Percentiles rank a stretch among this genome's conserved stretches.
Conservation (phyloP, 2,329 filamentous ascomycete genomes). For the Sporothrix phasma region DNA sequence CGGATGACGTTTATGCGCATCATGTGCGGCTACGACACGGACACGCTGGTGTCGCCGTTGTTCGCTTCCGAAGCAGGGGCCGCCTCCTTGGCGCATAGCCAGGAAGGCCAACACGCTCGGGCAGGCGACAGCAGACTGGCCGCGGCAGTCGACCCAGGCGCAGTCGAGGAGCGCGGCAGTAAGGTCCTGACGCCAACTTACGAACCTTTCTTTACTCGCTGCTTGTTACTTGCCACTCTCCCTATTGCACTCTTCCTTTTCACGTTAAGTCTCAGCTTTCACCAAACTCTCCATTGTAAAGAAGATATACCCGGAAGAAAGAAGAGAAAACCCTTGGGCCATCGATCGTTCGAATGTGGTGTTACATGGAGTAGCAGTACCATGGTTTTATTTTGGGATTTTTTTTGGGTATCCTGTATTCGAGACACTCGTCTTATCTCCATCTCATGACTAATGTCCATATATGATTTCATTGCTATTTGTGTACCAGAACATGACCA, state of each 20-base stretch:
- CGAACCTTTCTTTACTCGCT: too few species aligned
- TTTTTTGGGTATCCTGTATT: too few species aligned
- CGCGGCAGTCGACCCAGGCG: background rate
- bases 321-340: background rate
- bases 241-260: background rate
- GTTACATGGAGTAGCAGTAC: background rate
- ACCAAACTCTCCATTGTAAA: too few species aligned
- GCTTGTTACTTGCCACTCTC: background rate
- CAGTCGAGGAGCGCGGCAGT: background rate
- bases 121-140: background rate
- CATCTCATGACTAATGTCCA: background rate
- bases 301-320: background rate
- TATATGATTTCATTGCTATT: background rate
- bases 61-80: background rate
- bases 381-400: background rate
- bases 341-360: background rate
- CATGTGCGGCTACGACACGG: conserved; percentile 42
- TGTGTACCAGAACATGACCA: background rate
- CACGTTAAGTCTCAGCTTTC: background rate
- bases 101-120: background rate
- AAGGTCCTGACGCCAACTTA: too few species aligned
- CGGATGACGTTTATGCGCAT: conserved; percentile 47
- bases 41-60: conserved; percentile 12
- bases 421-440: background rate
- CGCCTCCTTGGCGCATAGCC: background rate